A percentile compares a stretch with the other conserved stretches of the same genome.
These are phyloP conservation scores for Aspergillus costaricaensis DNA, from an alignment of 2,329 filamentous ascomycete genomes.

Conservation along the genomic window DNA sequence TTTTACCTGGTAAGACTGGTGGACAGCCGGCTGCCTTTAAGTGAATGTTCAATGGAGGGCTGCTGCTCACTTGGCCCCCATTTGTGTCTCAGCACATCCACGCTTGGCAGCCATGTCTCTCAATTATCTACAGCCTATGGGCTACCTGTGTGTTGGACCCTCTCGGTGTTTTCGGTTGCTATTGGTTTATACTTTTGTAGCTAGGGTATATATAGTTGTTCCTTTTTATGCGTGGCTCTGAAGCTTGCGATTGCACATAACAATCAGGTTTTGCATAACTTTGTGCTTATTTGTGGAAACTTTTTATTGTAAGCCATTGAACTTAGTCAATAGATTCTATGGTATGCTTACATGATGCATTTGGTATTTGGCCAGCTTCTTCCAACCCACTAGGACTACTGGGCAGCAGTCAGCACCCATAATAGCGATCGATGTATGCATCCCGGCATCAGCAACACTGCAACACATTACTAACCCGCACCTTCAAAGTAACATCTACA, in stretches of 20 bases:
- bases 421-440: too few relatives aligned
- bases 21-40: background rate
- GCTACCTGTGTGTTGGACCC: background rate
- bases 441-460: too few relatives aligned
- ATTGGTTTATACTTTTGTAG: background rate
- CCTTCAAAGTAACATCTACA: too few relatives aligned
- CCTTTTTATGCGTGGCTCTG: background rate
- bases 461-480: too few relatives aligned
- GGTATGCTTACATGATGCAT: background rate
- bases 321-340: background rate
- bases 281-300: background rate
- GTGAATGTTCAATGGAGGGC: background rate
- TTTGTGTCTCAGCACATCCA: background rate
- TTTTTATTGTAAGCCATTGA: background rate
- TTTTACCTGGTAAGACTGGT: constrained; percentile 54
- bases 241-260: constrained; percentile 1
- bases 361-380: background rate
- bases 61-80: background rate
- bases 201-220: background rate
- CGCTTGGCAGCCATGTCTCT: background rate
- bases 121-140: background rate
- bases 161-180: background rate
- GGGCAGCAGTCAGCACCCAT: too few relatives aligned
- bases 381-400: too few relatives aligned
- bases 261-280: background rate